These are phyloP conservation scores for Microcyclosporella mali DNA, from an alignment of 2,329 filamentous ascomycete genomes.

Conservation along the genomic window DNA sequence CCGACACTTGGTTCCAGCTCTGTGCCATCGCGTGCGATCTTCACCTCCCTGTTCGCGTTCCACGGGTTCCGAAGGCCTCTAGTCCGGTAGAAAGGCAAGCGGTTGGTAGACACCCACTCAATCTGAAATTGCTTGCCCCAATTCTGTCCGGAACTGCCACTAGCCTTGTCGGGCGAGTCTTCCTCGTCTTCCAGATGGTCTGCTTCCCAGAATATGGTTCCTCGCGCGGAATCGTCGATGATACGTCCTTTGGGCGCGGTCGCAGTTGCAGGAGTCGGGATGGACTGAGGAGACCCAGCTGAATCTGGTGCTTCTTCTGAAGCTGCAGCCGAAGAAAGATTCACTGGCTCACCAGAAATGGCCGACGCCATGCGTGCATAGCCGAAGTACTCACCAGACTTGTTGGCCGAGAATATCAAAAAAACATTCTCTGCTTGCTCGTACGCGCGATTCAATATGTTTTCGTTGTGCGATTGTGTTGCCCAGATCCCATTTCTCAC, in stretches of 20 bases:
- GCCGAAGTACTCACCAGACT: conserved; percentile 94
- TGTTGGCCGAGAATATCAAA: conserved; percentile 92
- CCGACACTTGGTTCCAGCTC: conserved; percentile 83
- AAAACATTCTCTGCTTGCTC: conserved; percentile 79
- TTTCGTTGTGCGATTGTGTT: conserved; percentile 89
- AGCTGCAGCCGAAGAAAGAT: conserved; percentile 11
- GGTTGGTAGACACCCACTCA: conserved; percentile 79
- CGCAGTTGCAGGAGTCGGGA: conserved; percentile 70
- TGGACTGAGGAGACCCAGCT: conserved; percentile 68
- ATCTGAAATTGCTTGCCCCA: conserved; percentile 91
- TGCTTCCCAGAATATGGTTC: conserved; percentile 94
- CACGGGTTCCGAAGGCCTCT: conserved; percentile 83
- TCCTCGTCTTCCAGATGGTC: conserved; percentile 54
- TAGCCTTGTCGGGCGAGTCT: conserved; percentile 32
- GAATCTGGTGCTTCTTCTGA: conserved; percentile 14
- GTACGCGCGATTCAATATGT: conserved; percentile 74
- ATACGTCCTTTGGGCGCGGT: conserved; percentile 76
- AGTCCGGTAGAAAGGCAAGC: conserved; percentile 82
- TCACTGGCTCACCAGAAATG: conserved; percentile 62
- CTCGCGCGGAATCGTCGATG: conserved; percentile 86
- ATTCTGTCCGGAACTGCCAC: conserved; percentile 50
- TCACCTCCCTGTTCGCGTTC: conserved; percentile 93
- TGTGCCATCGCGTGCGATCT: conserved; percentile 90
- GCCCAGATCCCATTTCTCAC: conserved; percentile 87
- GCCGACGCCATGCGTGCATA: conserved; percentile 85